Evolutionary conservation across 345 rosid genomes (phyloP).

Genomic region (Dipteronia sinensis): DNA sequence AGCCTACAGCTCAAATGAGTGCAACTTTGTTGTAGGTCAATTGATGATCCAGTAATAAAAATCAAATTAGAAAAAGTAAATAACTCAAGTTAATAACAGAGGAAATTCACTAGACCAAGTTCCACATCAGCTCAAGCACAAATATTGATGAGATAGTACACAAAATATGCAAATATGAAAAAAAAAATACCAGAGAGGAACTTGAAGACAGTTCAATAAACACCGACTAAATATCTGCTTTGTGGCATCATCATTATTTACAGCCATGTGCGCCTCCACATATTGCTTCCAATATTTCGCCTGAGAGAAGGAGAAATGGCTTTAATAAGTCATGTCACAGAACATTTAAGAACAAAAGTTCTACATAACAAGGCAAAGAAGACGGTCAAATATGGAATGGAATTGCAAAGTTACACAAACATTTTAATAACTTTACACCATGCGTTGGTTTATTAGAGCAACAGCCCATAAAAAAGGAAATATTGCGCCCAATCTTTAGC

Average conservation of each 20-base stretch:
- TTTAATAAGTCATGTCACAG: neutral
- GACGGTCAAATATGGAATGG: neutral
- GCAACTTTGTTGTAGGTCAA: neutral
- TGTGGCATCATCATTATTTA: conserved; percentile 84
- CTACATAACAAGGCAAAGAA: neutral
- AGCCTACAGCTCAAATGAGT: neutral
- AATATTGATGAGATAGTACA: neutral
- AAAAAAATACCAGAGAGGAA: conserved; percentile 81
- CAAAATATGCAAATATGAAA: neutral
- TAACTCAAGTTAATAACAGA: neutral
- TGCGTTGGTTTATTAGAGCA: neutral
- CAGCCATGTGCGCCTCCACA: conserved; percentile 87
- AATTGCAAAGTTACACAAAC: neutral
- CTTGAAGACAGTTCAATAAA: conserved; percentile 85
- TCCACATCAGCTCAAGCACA: neutral
- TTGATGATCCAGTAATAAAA: neutral
- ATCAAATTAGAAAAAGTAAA: neutral
- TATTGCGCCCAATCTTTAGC: neutral
- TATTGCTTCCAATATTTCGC: conserved; percentile 97
- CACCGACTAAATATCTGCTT: conserved; percentile 93
- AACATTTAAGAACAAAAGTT: neutral
- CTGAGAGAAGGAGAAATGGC: conserved; percentile 39
- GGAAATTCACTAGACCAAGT: conserved; percentile 7
- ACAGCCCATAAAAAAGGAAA: neutral
- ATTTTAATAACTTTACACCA: neutral